Evolutionary conservation across 805 yeast genomes (phyloP).

Genomic region (Monosporozyma siamensis): DNA sequence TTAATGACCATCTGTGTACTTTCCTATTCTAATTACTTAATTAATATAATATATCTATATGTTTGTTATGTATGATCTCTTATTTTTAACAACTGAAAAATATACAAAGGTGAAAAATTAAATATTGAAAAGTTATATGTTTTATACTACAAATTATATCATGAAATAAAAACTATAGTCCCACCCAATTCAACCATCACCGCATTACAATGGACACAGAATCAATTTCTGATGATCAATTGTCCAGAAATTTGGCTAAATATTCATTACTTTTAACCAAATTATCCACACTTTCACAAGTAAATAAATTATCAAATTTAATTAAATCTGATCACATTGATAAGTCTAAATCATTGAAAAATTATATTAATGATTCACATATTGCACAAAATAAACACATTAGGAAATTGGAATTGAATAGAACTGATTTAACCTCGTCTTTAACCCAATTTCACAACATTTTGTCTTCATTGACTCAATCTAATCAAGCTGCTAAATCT

Average conservation of each 20-base stretch:
- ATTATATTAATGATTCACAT: slow-evolving; percentile 18
- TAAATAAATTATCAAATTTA: slow-evolving; percentile 18
- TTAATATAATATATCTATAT: too few relatives aligned
- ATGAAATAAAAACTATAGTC: too few relatives aligned
- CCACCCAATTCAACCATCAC: not conserved
- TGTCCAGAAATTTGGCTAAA: slow-evolving; percentile 22
- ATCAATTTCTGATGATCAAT: slow-evolving; percentile 16
- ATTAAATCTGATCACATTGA: slow-evolving; percentile 15
- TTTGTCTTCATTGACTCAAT: slow-evolving; percentile 43
- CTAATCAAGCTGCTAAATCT: slow-evolving; percentile 55
- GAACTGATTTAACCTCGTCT: slow-evolving; percentile 57
- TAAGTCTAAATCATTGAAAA: slow-evolving; percentile 11
- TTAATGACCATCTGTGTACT: too few relatives aligned
- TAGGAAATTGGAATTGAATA: slow-evolving; percentile 46
- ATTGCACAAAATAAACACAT: slow-evolving; percentile 17
- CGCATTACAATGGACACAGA: not conserved
- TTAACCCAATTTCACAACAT: slow-evolving; percentile 48
- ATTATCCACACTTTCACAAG: slow-evolving; percentile 25
- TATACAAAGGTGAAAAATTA: too few relatives aligned
- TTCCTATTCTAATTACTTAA: too few relatives aligned
- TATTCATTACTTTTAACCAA: slow-evolving; percentile 21
- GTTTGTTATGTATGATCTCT: too few relatives aligned
- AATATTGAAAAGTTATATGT: too few relatives aligned
- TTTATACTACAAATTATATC: too few relatives aligned
- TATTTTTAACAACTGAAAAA: too few relatives aligned